Conservation (phyloP, 495 filamentous ascomycete genomes). For the Penicillium antarcticum region DNA sequence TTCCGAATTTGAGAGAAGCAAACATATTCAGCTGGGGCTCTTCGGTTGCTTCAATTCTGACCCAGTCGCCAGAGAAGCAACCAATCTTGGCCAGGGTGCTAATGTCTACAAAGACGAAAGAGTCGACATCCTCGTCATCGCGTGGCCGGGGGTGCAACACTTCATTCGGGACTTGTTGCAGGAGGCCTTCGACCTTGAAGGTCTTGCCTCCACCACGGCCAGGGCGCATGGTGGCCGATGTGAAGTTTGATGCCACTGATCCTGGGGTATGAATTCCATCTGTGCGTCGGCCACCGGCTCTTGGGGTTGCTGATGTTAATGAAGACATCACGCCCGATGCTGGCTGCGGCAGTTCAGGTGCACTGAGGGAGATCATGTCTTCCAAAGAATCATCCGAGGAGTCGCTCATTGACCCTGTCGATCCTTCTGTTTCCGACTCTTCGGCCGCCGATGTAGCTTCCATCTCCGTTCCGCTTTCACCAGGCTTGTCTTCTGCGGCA, state of each 20-base stretch:
- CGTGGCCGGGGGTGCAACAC: conserved; percentile 79
- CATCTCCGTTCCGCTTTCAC: conserved; percentile 58
- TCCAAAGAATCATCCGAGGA: conserved; percentile 76
- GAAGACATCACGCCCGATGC: conserved; percentile 67
- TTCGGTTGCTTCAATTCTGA: conserved; percentile 71
- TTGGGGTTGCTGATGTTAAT: conserved; percentile 67
- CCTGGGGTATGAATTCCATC: conserved; percentile 74
- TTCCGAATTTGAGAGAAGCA: conserved; percentile 47
- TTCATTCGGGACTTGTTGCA: conserved; percentile 68
- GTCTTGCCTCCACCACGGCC: conserved; percentile 54
- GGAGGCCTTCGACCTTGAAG: conserved; percentile 78
- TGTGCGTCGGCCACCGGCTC: conserved; percentile 55
- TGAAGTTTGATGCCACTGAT: conserved; percentile 82
- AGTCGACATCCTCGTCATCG: conserved; percentile 83
- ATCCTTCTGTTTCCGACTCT: conserved; percentile 50
- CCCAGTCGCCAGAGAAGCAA: conserved; percentile 98
- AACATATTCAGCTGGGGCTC: conserved; percentile 58
- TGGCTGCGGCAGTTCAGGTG: conserved; percentile 70
- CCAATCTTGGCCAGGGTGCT: conserved; percentile 80
- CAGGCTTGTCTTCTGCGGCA: conserved; percentile 68
- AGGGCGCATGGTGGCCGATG: conserved; percentile 69
- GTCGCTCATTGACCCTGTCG: conserved; percentile 54
- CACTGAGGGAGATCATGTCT: conserved; percentile 78
- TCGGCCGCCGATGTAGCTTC: conserved; percentile 50
- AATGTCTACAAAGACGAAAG: conserved; percentile 83